Evolutionary conservation across 2,329 filamentous ascomycete species (phyloP).

Genomic region (Colletotrichum musicola): DNA sequence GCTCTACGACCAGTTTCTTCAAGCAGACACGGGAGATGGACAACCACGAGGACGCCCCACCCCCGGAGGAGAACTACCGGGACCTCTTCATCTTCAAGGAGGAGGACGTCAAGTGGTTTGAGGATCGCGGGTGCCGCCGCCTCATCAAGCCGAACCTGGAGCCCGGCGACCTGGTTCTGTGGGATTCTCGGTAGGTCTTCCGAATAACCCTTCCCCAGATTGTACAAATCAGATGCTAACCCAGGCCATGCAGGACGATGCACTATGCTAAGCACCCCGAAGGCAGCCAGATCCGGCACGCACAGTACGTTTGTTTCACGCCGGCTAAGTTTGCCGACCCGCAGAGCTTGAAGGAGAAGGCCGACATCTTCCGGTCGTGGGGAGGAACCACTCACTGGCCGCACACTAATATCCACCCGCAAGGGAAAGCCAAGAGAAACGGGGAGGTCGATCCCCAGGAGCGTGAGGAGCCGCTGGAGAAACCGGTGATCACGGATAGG

Average conservation of each 20-base stretch:
- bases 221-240: not conserved
- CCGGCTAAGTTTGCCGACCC: slow-evolving; percentile 49
- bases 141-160: slow-evolving; percentile 39
- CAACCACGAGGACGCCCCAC: slow-evolving; percentile 44
- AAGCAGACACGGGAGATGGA: slow-evolving; percentile 37
- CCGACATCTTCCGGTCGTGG: slow-evolving; percentile 42
- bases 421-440: slow-evolving; percentile 30
- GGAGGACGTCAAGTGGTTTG: slow-evolving; percentile 48
- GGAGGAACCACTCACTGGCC: slow-evolving; percentile 49
- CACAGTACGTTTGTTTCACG: slow-evolving; percentile 53
- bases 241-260: slow-evolving; percentile 13
- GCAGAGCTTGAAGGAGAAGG: slow-evolving; percentile 42
- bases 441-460: slow-evolving; percentile 47
- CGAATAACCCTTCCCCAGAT: not conserved
- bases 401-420: slow-evolving; percentile 52
- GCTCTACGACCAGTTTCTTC: slow-evolving; percentile 60
- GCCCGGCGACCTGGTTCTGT: slow-evolving; percentile 49
- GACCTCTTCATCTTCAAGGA: slow-evolving; percentile 58
- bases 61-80: slow-evolving; percentile 22
- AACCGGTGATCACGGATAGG: slow-evolving; percentile 44
- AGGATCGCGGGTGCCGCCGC: slow-evolving; percentile 39
- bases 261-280: slow-evolving; percentile 47
- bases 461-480: slow-evolving; percentile 46
- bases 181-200: slow-evolving; percentile 44
- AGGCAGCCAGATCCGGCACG: slow-evolving; percentile 49